A percentile compares a stretch with the other conserved stretches of the same genome.
These are phyloP conservation scores for Cercospora canescens DNA, from an alignment of 2,329 filamentous ascomycete species.

Conservation along the genomic window DNA sequence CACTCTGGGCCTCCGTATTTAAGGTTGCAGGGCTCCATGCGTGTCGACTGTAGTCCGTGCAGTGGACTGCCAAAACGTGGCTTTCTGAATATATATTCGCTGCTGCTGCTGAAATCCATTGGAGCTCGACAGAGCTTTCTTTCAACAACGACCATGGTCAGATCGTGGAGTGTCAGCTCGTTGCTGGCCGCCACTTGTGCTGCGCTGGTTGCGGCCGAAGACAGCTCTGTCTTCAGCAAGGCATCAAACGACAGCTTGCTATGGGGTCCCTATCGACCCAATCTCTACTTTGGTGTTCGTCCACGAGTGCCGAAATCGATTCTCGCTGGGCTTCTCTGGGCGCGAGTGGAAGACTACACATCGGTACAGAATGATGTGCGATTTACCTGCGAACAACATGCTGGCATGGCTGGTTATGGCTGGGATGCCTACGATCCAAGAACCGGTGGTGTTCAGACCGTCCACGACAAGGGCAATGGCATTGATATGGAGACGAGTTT, in stretches of 20 bases:
- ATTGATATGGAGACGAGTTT: slow-evolving; percentile 92
- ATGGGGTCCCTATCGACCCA: slow-evolving; percentile 94
- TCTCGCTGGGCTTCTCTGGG: slow-evolving; percentile 84
- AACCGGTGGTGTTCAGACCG: slow-evolving; percentile 81
- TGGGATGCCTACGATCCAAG: slow-evolving; percentile 97
- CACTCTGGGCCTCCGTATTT: too few relatives aligned
- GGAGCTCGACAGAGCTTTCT: not conserved
- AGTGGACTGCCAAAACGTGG: slow-evolving; percentile 14
- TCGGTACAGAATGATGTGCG: slow-evolving; percentile 77
- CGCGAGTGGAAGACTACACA: slow-evolving; percentile 74
- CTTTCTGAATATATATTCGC: slow-evolving; percentile 1
- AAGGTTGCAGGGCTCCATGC: slow-evolving; percentile 1
- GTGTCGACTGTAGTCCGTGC: not conserved
- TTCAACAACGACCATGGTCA: slow-evolving; percentile 22
- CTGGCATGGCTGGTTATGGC: slow-evolving; percentile 91
- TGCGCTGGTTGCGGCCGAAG: slow-evolving; percentile 22
- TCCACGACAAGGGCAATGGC: slow-evolving; percentile 84
- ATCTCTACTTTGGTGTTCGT: slow-evolving; percentile 89
- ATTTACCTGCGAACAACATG: slow-evolving; percentile 94
- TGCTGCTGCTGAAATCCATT: not conserved
- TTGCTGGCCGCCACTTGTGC: slow-evolving; percentile 28
- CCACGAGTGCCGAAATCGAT: slow-evolving; percentile 80
- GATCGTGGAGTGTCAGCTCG: slow-evolving; percentile 23
- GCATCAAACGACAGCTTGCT: slow-evolving; percentile 78
- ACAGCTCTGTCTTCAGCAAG: slow-evolving; percentile 38